These are phyloP conservation scores for Zanthoxylum bungeanum DNA, from an alignment of 345 rosid genomes.

Conservation along the genomic window DNA sequence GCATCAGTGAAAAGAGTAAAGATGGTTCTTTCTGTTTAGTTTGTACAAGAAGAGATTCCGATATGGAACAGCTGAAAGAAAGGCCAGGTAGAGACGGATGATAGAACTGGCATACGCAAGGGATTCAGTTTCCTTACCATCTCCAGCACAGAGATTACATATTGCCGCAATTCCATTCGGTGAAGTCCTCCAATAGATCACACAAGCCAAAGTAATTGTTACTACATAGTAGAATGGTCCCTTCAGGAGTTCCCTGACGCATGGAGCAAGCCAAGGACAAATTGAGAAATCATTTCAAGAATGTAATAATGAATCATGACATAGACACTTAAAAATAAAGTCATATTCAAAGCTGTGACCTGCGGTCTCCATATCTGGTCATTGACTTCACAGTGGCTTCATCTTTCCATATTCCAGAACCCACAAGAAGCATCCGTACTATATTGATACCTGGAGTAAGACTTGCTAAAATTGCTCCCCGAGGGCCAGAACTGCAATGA, in stretches of 20 bases:
- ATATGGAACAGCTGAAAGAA: not conserved
- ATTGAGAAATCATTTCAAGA: conserved; percentile 10
- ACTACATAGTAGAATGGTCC: conserved; percentile 83
- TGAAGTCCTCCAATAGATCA: conserved; percentile 74
- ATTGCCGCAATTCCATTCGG: conserved; percentile 72
- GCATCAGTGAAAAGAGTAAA: not conserved
- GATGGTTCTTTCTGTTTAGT: not conserved
- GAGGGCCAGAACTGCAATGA: conserved; percentile 64
- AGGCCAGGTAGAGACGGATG: not conserved
- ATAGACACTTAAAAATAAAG: not conserved
- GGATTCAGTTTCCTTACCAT: conserved; percentile 50
- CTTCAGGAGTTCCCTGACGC: conserved; percentile 83
- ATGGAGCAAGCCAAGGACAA: conserved; percentile 19
- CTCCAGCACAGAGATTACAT: conserved; percentile 98
- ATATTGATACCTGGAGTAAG: conserved; percentile 64
- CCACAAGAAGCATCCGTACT: conserved; percentile 71
- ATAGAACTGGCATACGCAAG: not conserved
- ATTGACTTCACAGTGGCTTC: conserved; percentile 89
- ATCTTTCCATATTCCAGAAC: conserved; percentile 73
- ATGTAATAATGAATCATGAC: not conserved
- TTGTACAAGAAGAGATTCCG: not conserved
- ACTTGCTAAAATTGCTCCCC: conserved; percentile 77
- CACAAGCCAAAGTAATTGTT: conserved; percentile 55
- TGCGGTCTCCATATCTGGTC: conserved; percentile 88
- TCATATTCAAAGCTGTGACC: conserved; percentile 35